Base-by-base conservation (phyloP, 352 stramenopile species). In the Phytophthora syringae region DNA sequence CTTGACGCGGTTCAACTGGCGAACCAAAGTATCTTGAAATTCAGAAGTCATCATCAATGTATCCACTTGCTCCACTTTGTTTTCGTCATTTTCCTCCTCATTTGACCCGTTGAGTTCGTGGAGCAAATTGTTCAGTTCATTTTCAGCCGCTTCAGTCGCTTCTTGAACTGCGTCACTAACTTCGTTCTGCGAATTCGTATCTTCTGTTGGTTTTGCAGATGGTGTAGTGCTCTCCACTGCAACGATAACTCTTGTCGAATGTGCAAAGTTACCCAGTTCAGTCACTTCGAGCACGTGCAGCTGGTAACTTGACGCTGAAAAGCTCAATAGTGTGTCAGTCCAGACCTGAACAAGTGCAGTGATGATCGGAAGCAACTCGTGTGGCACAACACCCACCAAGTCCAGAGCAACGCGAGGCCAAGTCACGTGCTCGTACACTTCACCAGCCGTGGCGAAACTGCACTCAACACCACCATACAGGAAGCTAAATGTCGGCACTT, bases 361-460 rank as follows among this genome's bases (percentile, higher is more conserved):
- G 2, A 64, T 43, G 1, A 22, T 32, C 3, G n/a, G 10, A 57
- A 69, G 18, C 18, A 71, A 30, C 7, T 73, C 51, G 11, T 48
- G 24, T 4, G 51, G 44, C 5, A 62, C 57, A 28, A 76, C 16
- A 39, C 68, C 69, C 3, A 39, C 39, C 16, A 83, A 45, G 10
- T 57, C 40, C 24, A 83, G 61, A 34, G 42, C 36, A 20, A 77
- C 54, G 1, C 61, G 57, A 56, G 64, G 63, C 76, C 76, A 84
- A 30, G 70, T 36, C 25, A 86, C 65, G 7, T 58, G 30, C 24
- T 88, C 74, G 42, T 83, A 70, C 11, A 87, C 63, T 51, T 88
- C 77, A 22, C 81, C 81, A 44, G 49, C 30, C 5, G 52, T 56
- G 5, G 77, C 60, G 37, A 52, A 3, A 15, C 55, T 61, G 49